Evolutionary conservation across 1,139 yeast species (phyloP), one percentile per base, ranked within the genome.

Genomic region (Saccharomycopsis hybrid): DNA sequence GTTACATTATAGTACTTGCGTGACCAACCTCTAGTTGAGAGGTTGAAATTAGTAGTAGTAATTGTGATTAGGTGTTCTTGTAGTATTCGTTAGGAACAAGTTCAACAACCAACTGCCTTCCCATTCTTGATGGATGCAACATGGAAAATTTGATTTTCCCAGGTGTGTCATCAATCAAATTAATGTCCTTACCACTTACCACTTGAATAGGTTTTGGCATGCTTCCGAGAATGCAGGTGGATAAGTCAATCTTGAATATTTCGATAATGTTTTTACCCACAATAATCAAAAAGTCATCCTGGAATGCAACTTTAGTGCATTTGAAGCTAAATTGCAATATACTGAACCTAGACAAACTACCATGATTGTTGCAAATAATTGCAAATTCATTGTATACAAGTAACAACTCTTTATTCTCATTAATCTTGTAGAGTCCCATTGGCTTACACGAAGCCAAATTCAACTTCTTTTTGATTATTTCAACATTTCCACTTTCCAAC

Each of bases 371-470:
- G 53, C 83, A 75, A 56, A 82, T 82, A 2, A 88, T 69, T 2
- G 88, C 92, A 61, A 84, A 80, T 52, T 82, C 82, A 54, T 77
- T 84, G 65, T 85, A 88, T 39, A 85, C 85, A 47, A 86, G 66
- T 5, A 87, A 63, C 51, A 82, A 78, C 47, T 76, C 78, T 40
- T 70, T 64, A 49, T 76, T 72, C 42, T 78, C 78, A 25, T 73
- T 64, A 48, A 80, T 71, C 60, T 82, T 74, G 65, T 77, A 80
- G 78, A 85, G 72, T 42, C 84, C 79, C 67, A 82, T 62, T 43
- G 95, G 85, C 55, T 73, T 67, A 59, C 65, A 53, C 55, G 60
- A 50, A 47, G 57, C 54, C 62, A 66, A 5, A 75, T 64, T 35
- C 73, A 65, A 25, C 65, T 62, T 42, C 59, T 66, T 66, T 57